Evolutionary conservation across 2,329 filamentous ascomycete genomes (phyloP), one percentile per base, ranked within the genome.

Genomic region (Macrophomina phaseolina): DNA sequence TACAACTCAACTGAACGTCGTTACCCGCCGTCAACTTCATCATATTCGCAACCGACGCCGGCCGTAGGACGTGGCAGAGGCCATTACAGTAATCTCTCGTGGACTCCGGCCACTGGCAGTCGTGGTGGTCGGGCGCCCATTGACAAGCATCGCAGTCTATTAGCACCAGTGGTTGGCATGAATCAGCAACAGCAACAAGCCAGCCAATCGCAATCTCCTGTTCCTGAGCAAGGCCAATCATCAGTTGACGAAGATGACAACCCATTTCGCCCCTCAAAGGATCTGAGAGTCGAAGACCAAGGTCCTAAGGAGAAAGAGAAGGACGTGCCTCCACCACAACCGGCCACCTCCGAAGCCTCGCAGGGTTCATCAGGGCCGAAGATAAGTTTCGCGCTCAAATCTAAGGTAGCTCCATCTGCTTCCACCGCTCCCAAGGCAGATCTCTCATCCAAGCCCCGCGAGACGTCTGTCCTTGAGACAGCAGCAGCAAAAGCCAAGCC

Each of bases 331-430:
- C 85, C 85, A 23, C 83, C 87, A 11, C 82, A 79, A 66, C 85
- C 86, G 67, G 81, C 86, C 46, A 79, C 85, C 2, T 82, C 85
- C 23, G 81, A 83, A 1, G 84, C 86, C 5, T 82, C 86, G n/a
- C 82, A 85, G 68, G 74, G 79, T 68, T 77, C 83, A 74, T 81
- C 83, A 67, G 81, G 82, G 2, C 88, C 88, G 52, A 95, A 94
- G 79, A 96, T 97, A 74, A 96, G 93, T 76, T 98, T 98, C 77
- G 93, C 93, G 1, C 93, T 98, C 78, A 97, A 97, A 76, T 86
- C 89, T 9, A 86, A 90, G 49, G 85, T 84, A 11, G 83, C 85
- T 3, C 83, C 89, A 23, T 80, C 82, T 32, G 81, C 85, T 68
- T 82, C 83, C 67, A 80, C 81, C 55, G 85, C 84, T 69, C 79